phyloP scores from a whole-genome alignment of 441 rosid species.

The Euphorbia celastroides region DNA sequence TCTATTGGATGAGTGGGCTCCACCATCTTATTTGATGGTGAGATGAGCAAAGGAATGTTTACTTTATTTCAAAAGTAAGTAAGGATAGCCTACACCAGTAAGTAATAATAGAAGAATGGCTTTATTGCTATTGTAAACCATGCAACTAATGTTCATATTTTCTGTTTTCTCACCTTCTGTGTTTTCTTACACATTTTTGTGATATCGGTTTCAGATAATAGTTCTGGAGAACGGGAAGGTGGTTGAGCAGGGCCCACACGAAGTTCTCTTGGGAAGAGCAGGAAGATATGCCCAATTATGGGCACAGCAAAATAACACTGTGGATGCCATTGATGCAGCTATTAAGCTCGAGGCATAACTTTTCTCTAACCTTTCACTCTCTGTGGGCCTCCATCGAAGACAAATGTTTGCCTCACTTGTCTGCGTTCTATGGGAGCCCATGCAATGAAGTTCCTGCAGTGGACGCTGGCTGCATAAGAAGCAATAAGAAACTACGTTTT shows the following conservation, averaged over 20 bases:
- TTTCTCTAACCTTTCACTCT: neutral
- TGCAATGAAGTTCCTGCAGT: neutral
- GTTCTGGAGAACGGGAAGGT: slow-evolving; percentile 94
- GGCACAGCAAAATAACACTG: slow-evolving; percentile 77
- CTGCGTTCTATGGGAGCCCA: neutral
- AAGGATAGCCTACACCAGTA: no score
- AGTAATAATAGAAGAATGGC: no score
- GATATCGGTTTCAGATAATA: slow-evolving; percentile 55
- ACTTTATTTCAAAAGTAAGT: no score
- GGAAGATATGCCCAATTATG: slow-evolving; percentile 97
- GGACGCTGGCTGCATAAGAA: neutral
- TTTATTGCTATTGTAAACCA: neutral
- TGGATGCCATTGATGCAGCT: slow-evolving; percentile 59
- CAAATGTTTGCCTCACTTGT: neutral
- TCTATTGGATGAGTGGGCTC: no score
- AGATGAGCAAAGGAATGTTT: no score
- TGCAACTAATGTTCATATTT: neutral
- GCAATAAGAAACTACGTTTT: neutral
- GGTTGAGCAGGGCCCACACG: slow-evolving; percentile 92
- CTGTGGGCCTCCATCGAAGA: neutral
- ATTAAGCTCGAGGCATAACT: slow-evolving; percentile 39
- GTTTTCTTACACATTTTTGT: slow-evolving; percentile 3
- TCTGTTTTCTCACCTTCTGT: neutral
- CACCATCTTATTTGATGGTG: no score
- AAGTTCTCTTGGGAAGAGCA: slow-evolving; percentile 56